A percentile compares a stretch with the other conserved stretches of the same genome.
phyloP scores from a whole-genome alignment of 2,329 filamentous ascomycete genomes.

The Pseudogymnoascus sp. region DNA sequence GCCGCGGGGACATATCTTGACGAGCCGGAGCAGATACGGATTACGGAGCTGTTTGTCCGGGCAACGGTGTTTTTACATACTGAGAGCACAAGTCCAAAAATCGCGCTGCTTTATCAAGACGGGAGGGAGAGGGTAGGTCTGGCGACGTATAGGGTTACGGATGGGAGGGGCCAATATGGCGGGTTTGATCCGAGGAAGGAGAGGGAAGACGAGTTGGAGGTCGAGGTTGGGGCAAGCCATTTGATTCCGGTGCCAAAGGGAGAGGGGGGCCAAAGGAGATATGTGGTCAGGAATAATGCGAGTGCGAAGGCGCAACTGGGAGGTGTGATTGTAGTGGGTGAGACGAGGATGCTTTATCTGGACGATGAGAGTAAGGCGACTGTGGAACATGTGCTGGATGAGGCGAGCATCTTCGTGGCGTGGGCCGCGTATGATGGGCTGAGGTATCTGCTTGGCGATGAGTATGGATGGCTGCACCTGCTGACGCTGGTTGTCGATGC shows the following conservation, averaged over 20 bases:
- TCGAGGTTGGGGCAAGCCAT: constrained; percentile 49
- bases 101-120: constrained; percentile 60
- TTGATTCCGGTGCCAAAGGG: constrained; percentile 54
- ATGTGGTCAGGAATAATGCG: constrained; percentile 48
- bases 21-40: constrained; percentile 51
- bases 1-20: constrained; percentile 46
- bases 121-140: constrained; percentile 48
- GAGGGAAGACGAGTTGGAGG: constrained; percentile 45
- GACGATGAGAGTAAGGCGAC: constrained; percentile 65
- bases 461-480: constrained; percentile 81
- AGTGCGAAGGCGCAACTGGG: constrained; percentile 48
- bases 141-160: constrained; percentile 52
- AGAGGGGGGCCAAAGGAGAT: constrained; percentile 49
- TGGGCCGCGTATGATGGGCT: constrained; percentile 81
- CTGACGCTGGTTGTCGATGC: constrained; percentile 65
- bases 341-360: constrained; percentile 77
- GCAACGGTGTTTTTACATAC: constrained; percentile 58
- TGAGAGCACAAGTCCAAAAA: constrained; percentile 44
- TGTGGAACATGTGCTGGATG: constrained; percentile 55
- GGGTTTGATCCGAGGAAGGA: constrained; percentile 48
- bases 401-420: constrained; percentile 80
- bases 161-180: constrained; percentile 45
- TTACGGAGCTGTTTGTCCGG: constrained; percentile 59
- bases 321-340: constrained; percentile 66
- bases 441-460: constrained; percentile 81